A percentile compares a stretch with the other conserved stretches of the same genome.
phyloP scores from a whole-genome alignment of 805 yeast genomes.

The Metschnikowia kunwiensis region DNA sequence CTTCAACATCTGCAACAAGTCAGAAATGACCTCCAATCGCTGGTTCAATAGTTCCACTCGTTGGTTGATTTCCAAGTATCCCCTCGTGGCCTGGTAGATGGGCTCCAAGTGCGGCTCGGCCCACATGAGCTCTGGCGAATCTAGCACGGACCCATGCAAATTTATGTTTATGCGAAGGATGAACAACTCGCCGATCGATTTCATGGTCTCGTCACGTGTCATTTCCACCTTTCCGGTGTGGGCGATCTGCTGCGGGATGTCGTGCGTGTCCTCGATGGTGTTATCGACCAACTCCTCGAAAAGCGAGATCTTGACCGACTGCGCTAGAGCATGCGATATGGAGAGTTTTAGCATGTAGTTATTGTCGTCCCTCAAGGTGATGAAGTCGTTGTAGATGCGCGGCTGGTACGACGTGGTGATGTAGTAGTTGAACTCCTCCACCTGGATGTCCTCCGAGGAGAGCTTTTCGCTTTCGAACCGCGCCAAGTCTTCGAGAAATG shows the following conservation, averaged over 20 bases:
- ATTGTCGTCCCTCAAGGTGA: conserved; percentile 82
- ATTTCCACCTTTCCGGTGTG: conserved; percentile 91
- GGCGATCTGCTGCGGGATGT: conserved; percentile 94
- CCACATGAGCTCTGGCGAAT: conserved; percentile 99
- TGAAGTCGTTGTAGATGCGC: conserved; percentile 90
- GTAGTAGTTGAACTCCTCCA: conserved; percentile 93
- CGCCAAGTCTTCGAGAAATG: conserved; percentile 81
- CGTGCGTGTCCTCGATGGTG: conserved; percentile 96
- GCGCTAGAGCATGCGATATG: conserved; percentile 93
- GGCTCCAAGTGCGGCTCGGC: conserved; percentile 98
- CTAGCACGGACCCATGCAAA: conserved; percentile 83
- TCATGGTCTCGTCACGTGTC: conserved; percentile 94
- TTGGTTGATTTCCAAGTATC: conserved; percentile 92
- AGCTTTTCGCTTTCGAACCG: conserved; percentile 88
- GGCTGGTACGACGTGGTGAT: conserved; percentile 94
- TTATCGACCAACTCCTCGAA: conserved; percentile 96
- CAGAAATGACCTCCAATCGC: conserved; percentile 89
- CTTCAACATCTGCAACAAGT: conserved; percentile 90
- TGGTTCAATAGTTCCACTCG: conserved; percentile 87
- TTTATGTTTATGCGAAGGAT: conserved; percentile 80
- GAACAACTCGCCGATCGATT: conserved; percentile 92
- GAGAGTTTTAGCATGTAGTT: conserved; percentile 91
- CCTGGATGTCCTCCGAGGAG: conserved; percentile 86
- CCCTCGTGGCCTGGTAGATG: conserved; percentile 94
- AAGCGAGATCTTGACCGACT: conserved; percentile 89